Base-by-base conservation (phyloP, 2,329 filamentous ascomycete genomes). In the Phaeosphaeriaceae sp. region DNA sequence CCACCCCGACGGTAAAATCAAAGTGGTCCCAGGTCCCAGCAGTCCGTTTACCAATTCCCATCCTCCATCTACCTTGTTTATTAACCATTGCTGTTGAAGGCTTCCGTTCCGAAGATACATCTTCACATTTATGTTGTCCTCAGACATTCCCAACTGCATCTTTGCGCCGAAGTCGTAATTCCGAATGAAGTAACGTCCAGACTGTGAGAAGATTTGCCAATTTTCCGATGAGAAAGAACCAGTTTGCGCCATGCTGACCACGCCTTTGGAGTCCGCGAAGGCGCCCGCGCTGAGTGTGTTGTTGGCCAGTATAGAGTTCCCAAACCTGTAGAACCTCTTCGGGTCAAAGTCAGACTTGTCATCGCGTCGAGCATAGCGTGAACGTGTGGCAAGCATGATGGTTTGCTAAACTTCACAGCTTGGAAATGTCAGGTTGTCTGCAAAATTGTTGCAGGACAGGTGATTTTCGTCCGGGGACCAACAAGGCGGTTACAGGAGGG, bases 141-240 rank as follows among this genome's bases (percentile, higher is more conserved):
- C 18, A 6, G 42, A 34, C 7, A 51, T 18, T 2, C 58, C 58
- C 13, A 61, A 33, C 30, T 61, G 58, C 32, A 18, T 48, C 3
- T 18, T 39, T 3, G 46, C 49, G n/a, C 50, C 48, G 30, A 50
- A 56, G 41, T 61, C 56, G 23, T 50, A 60, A 38, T 61, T 61
- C 13, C 56, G 56, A 20, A 61, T 57, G 36, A 61, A 58, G 39
- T 50, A 61, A 15, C 51, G 46, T 0, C 54, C 58, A 2, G 40
- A 23, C 37, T 61, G 58, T 9, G 21, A 48, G 36, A 49, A 59
- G 1, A 61, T 13, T 32, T 61, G 58, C 56, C 56, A 61, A 33
- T 61, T 61, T 30, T 60, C 58, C 12, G 45, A 48, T 1, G 56
- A 57, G n/a, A 39, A 43, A 3, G 28, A 16, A n/a, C 33, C 26